Evolutionary conservation across 2,329 filamentous ascomycete genomes (phyloP).

Genomic region (Sarocladium oryzae): DNA sequence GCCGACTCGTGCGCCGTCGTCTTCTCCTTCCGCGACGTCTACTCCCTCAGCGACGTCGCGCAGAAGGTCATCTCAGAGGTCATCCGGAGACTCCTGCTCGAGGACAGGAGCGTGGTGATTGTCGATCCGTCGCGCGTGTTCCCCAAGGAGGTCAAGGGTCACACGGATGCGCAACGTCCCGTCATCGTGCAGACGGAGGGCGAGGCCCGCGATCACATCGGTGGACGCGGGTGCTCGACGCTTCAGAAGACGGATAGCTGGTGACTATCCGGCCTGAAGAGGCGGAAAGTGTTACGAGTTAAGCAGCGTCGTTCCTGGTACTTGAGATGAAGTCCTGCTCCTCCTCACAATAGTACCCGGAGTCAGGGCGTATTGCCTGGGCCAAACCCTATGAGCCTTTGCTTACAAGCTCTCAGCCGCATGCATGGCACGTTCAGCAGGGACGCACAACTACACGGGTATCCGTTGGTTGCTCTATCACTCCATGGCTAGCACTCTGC

Average conservation of each 20-base stretch:
- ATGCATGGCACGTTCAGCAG: too few species aligned
- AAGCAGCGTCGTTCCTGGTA: too few species aligned
- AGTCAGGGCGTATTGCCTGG: too few species aligned
- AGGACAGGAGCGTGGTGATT: conserved; percentile 21
- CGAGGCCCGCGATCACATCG: conserved; percentile 1
- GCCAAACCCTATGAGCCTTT: too few species aligned
- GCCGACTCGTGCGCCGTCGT: conserved; percentile 23
- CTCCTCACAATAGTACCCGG: too few species aligned
- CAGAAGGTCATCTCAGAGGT: conserved; percentile 23
- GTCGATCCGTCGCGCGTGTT: conserved; percentile 19
- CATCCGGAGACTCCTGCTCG: conserved; percentile 18
- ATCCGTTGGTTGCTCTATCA: too few species aligned
- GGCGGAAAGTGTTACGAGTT: too few species aligned
- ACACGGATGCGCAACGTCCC: background rate
- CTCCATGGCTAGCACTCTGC: too few species aligned
- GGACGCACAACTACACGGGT: too few species aligned
- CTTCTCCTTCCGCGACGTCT: conserved; percentile 25
- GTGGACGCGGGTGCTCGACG: conserved; percentile 2
- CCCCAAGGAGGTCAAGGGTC: background rate
- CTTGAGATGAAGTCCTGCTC: too few species aligned
- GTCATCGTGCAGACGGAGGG: conserved; percentile 1
- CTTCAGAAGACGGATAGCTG: conserved; percentile 7
- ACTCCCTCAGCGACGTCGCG: conserved; percentile 24
- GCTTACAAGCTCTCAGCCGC: too few species aligned
- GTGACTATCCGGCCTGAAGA: too few species aligned